Conservation (phyloP, 768 basidiomycete species). For the Leccinum variicolor region DNA sequence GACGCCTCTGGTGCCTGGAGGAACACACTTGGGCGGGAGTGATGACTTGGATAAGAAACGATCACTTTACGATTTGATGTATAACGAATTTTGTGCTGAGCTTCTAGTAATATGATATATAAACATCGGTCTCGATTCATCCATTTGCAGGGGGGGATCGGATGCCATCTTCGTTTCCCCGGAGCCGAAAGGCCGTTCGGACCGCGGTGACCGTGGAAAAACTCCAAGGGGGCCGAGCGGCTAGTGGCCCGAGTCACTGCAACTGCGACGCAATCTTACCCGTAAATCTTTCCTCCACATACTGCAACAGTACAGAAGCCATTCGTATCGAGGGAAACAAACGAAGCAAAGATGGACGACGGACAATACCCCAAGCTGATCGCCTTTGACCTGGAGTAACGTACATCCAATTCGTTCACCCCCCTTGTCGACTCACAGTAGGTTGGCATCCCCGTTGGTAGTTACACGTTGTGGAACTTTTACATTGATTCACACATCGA, state of each 20-base stretch:
- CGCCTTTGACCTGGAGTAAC: slow-evolving; percentile 80
- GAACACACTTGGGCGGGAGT: slow-evolving; percentile 30
- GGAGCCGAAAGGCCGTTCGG: background rate
- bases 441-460: slow-evolving; percentile 23
- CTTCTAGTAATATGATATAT: background rate
- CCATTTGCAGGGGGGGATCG: too few relatives aligned
- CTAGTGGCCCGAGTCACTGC: too few relatives aligned
- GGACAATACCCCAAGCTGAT: slow-evolving; percentile 55
- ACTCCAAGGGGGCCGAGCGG: background rate
- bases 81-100: background rate
- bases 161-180: too few relatives aligned
- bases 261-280: background rate
- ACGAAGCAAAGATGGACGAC: slow-evolving; percentile 16
- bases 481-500: slow-evolving; percentile 83
- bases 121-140: too few relatives aligned
- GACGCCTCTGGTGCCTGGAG: slow-evolving; percentile 53
- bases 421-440: background rate
- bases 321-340: background rate
- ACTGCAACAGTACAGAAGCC: too few relatives aligned
- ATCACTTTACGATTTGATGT: background rate
- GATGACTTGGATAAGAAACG: background rate
- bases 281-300: too few relatives aligned
- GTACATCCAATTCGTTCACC: slow-evolving; percentile 20
- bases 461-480: slow-evolving; percentile 83
- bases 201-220: background rate